Evolutionary conservation across 2,329 filamentous ascomycete genomes (phyloP), one percentile per base, ranked within the genome.

Genomic region (Trematosphaeria pertusa): DNA sequence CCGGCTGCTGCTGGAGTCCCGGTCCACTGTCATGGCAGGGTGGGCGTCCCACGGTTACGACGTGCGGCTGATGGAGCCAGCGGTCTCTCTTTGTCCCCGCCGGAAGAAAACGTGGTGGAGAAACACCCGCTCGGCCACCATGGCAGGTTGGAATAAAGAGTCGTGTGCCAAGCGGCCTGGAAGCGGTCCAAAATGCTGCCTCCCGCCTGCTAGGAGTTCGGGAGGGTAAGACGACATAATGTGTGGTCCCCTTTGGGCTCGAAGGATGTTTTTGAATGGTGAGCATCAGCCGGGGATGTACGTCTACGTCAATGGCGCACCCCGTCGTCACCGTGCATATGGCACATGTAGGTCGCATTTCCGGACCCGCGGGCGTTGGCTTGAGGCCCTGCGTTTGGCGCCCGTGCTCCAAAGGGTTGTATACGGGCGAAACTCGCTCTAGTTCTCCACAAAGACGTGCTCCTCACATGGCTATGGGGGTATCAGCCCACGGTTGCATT

Each of bases 131-230:
- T n/a, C n/a, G n/a, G n/a, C n/a, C n/a, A n/a, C n/a, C 35, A 42
- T 36, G 40, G 35, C 39, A 42, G 43, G 43, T 28, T 31, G 52
- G 46, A 56, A 52, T 43, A 50, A 50, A 55, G 47, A 50, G 40
- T 46, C 41, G 46, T 21, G 30, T 42, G 65, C 65, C 67, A 67
- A 70, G 65, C 49, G 51, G 61, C 52, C 67, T 67, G 58, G 64
- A 70, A 60, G 63, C 59, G 60, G 61, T 64, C 58, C 52, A 62
- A 67, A 46, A 48, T 52, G 56, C 48, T 52, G 50, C 43, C 50
- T 54, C 42, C 52, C 56, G 49, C 50, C 50, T 37, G 37, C 47
- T 54, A 37, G 37, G 45, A 34, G 44, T 44, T 47, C 38, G 43
- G 49, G 59, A 53, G 50, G 50, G 56, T 66, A 41, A 56, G 56